A percentile compares a stretch with the other conserved stretches of the same genome.
phyloP scores from a whole-genome alignment of 371 early-diverging fungal genomes.

The Rhizopus microsporus region DNA sequence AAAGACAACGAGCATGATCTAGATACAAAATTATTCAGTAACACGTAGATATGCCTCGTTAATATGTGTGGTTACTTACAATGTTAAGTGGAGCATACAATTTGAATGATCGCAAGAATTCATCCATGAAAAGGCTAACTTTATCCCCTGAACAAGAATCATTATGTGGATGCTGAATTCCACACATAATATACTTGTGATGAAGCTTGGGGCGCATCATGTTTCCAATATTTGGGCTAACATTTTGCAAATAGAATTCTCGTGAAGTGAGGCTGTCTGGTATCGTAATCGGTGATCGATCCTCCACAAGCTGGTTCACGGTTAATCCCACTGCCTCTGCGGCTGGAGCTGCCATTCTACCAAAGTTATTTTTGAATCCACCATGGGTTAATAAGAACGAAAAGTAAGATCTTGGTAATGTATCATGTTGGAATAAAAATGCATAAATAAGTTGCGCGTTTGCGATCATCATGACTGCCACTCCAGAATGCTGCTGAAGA shows the following conservation, averaged over 20 bases:
- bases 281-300: slow-evolving; percentile 38
- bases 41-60: neutral
- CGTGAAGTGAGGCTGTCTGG: slow-evolving; percentile 46
- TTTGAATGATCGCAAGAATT: slow-evolving; percentile 58
- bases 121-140: slow-evolving; percentile 41
- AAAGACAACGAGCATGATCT: slow-evolving; percentile 64
- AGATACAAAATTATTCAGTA: neutral
- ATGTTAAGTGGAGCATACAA: slow-evolving; percentile 75
- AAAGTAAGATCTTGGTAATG: slow-evolving; percentile 65
- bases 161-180: slow-evolving; percentile 71
- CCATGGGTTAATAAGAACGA: slow-evolving; percentile 69
- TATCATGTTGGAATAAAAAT: slow-evolving; percentile 62
- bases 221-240: slow-evolving; percentile 61
- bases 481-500: slow-evolving; percentile 56
- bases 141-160: slow-evolving; percentile 53
- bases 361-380: slow-evolving; percentile 57
- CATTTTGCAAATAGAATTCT: slow-evolving; percentile 52
- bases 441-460: slow-evolving; percentile 66
- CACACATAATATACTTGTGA: slow-evolving; percentile 73
- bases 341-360: slow-evolving; percentile 56
- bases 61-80: slow-evolving; percentile 36
- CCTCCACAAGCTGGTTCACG: slow-evolving; percentile 39
- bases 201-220: slow-evolving; percentile 47
- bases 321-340: slow-evolving; percentile 43
- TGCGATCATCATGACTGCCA: slow-evolving; percentile 68